A percentile compares a stretch with the other conserved stretches of the same genome.
phyloP scores from a whole-genome alignment of 768 basidiomycete genomes.

The Dioszegia hungarica region DNA sequence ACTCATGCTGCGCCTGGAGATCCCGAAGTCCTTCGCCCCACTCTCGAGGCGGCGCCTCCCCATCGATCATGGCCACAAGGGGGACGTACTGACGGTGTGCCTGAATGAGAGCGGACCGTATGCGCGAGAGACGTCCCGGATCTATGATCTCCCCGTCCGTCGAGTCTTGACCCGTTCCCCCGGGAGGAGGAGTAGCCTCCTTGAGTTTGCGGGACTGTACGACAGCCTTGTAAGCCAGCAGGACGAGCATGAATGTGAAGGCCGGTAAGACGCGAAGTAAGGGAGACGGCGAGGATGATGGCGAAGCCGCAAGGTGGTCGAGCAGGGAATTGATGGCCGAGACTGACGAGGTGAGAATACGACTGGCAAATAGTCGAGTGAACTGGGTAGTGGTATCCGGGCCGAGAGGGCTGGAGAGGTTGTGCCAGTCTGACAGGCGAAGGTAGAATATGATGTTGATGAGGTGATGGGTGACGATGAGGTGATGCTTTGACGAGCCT shows the following conservation, averaged over 20 bases:
- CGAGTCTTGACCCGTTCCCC: neutral
- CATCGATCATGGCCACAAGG: neutral
- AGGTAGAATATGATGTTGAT: neutral
- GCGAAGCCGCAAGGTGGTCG: neutral
- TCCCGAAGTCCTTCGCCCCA: neutral
- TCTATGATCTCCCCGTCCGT: neutral
- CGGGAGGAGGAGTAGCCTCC: neutral
- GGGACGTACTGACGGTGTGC: neutral
- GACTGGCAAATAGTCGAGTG: neutral
- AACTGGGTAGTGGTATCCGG: neutral
- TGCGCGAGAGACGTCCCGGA: neutral
- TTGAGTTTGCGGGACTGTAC: neutral
- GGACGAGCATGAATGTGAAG: slow-evolving; percentile 1
- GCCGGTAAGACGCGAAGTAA: no score
- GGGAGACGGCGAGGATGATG: no score
- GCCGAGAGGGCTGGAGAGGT: neutral
- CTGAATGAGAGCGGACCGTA: neutral
- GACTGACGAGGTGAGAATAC: neutral
- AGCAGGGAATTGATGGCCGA: neutral
- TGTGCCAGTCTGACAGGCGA: neutral
- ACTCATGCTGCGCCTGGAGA: neutral
- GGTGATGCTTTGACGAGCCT: neutral
- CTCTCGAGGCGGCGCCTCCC: neutral
- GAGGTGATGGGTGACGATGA: neutral
- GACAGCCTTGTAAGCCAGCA: neutral